Conservation (phyloP, 2,329 filamentous ascomycete genomes). For the Microsporum audouinii region DNA sequence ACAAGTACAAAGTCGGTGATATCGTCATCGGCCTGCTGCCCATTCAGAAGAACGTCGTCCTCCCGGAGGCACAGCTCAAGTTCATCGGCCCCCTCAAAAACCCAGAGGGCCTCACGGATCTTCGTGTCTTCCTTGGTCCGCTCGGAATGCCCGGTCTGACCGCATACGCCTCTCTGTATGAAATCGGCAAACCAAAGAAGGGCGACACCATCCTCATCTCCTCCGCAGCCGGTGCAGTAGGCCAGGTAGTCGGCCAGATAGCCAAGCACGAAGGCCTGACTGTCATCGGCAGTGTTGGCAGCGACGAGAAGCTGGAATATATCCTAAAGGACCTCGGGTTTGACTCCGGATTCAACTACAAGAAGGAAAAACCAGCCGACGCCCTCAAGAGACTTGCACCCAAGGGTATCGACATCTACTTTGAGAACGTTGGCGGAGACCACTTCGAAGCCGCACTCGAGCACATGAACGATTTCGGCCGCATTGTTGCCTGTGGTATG, state of each 20-base stretch:
- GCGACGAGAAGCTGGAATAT: constrained; percentile 67
- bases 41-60: constrained; percentile 56
- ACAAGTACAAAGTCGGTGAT: constrained; percentile 56
- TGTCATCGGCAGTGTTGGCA: constrained; percentile 70
- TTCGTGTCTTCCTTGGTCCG: constrained; percentile 56
- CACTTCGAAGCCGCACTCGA: constrained; percentile 58
- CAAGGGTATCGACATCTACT: constrained; percentile 71
- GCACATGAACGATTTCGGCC: constrained; percentile 52
- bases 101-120: constrained; percentile 41
- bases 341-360: constrained; percentile 75
- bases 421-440: constrained; percentile 68
- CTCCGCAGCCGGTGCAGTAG: constrained; percentile 69
- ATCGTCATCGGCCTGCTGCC: constrained; percentile 48
- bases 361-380: constrained; percentile 60
- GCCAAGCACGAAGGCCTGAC: constrained; percentile 69
- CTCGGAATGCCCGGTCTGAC: constrained; percentile 71
- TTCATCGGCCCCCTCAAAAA: constrained; percentile 52
- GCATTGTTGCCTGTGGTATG: constrained; percentile 55
- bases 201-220: constrained; percentile 75
- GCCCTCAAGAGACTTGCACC: constrained; percentile 62
- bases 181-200: constrained; percentile 62
- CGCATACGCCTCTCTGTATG: constrained; percentile 62
- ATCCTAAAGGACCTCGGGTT: constrained; percentile 59
- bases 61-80: constrained; percentile 39
- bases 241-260: constrained; percentile 70